These are phyloP conservation scores for Neurospora sp. DNA, from an alignment of 495 filamentous ascomycete species.

Conservation along the genomic window DNA sequence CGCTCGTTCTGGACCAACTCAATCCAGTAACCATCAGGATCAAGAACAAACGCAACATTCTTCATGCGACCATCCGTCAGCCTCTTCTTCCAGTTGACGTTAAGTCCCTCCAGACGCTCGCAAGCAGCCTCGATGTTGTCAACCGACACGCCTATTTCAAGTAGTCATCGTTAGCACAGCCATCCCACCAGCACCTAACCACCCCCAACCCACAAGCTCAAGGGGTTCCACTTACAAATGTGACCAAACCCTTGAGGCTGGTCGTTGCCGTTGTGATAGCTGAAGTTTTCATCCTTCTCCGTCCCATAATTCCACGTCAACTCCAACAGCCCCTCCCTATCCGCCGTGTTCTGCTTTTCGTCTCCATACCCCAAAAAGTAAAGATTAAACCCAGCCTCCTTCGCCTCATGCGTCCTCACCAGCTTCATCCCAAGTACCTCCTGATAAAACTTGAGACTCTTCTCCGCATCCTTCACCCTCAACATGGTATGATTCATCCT, in stretches of 20 bases:
- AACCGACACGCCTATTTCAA: constrained; percentile 58
- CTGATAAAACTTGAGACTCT: constrained; percentile 80
- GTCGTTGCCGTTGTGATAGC: constrained; percentile 87
- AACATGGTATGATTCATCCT: constrained; percentile 83
- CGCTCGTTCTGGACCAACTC: constrained; percentile 75
- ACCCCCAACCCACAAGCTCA: not conserved
- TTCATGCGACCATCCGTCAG: constrained; percentile 88
- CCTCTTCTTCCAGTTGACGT: constrained; percentile 88
- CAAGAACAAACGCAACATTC: constrained; percentile 86
- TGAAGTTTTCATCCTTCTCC: constrained; percentile 73
- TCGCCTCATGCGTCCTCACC: constrained; percentile 59
- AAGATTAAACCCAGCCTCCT: constrained; percentile 67
- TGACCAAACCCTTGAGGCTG: constrained; percentile 92
- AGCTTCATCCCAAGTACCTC: constrained; percentile 83
- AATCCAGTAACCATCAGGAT: constrained; percentile 90
- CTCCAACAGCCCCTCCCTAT: constrained; percentile 76
- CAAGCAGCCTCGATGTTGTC: constrained; percentile 84
- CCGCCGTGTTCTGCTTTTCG: constrained; percentile 41
- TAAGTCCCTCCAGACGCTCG: constrained; percentile 67
- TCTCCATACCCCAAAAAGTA: constrained; percentile 84
- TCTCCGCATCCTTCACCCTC: constrained; percentile 80
- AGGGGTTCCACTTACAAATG: constrained; percentile 52
- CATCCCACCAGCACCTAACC: not conserved
- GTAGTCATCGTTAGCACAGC: constrained; percentile 15
- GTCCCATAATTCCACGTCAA: constrained; percentile 97